phyloP scores from a whole-genome alignment of 1,139 yeast genomes.

The Insectozyma bohioensis region DNA sequence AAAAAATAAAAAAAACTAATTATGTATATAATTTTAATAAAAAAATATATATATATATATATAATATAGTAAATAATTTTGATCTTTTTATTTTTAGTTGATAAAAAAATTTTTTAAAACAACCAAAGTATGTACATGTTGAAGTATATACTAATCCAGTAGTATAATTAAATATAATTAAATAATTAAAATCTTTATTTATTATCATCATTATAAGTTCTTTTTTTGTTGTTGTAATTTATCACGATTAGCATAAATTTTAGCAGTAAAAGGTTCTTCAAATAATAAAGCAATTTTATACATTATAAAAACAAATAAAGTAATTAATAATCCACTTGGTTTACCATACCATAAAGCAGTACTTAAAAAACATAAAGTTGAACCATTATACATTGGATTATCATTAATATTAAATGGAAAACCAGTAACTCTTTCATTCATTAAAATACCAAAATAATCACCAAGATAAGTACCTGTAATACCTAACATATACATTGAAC shows the following conservation, averaged over 20 bases:
- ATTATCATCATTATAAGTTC: too few relatives aligned
- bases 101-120: too few relatives aligned
- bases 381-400: slow-evolving; percentile 97
- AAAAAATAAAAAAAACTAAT: too few relatives aligned
- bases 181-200: too few relatives aligned
- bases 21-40: too few relatives aligned
- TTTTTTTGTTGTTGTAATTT: slow-evolving; percentile 6
- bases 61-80: not conserved
- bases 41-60: not conserved
- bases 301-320: slow-evolving; percentile 75
- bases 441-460: slow-evolving; percentile 93
- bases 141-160: slow-evolving; percentile 4
- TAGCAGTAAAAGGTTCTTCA: slow-evolving; percentile 96
- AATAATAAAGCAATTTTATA: slow-evolving; percentile 79
- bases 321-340: slow-evolving; percentile 79
- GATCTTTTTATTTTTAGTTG: not conserved
- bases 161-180: slow-evolving; percentile 1
- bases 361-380: slow-evolving; percentile 84
- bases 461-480: slow-evolving; percentile 96
- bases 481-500: slow-evolving; percentile 93
- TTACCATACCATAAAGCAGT: slow-evolving; percentile 86
- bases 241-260: slow-evolving; percentile 59
- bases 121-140: slow-evolving; percentile 1
- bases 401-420: slow-evolving; percentile 90
- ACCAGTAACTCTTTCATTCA: slow-evolving; percentile 86